phyloP scores from a whole-genome alignment of 306 rosid species.

The Neltuma alba region DNA sequence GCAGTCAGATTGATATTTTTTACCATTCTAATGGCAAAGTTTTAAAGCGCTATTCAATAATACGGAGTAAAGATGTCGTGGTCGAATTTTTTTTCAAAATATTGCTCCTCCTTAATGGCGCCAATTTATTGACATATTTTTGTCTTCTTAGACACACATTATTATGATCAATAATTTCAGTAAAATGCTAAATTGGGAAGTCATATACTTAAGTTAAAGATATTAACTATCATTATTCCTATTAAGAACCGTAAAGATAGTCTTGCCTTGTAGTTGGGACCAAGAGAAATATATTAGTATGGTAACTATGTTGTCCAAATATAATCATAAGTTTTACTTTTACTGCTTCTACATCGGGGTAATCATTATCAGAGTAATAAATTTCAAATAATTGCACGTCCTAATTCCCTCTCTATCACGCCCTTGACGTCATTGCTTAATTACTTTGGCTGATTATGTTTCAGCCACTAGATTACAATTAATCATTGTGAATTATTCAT shows the following conservation, averaged over 20 bases:
- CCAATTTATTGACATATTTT: not conserved
- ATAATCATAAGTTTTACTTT: not conserved
- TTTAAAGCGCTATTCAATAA: not conserved
- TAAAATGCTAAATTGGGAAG: no score
- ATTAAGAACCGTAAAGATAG: no score
- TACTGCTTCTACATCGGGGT: not conserved
- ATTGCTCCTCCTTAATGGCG: not conserved
- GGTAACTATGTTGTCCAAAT: not conserved
- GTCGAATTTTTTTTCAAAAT: not conserved
- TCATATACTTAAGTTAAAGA: no score
- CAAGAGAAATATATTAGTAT: not conserved
- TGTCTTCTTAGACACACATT: not conserved
- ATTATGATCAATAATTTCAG: not conserved
- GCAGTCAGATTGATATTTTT: not conserved
- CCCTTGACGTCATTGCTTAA: not conserved
- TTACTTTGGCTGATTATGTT: not conserved
- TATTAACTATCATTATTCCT: no score
- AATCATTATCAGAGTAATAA: not conserved
- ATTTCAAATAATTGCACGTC: slow-evolving; percentile 7
- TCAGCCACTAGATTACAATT: not conserved
- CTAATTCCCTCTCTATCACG: not conserved
- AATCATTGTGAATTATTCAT: not conserved
- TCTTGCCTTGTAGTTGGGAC: not conserved
- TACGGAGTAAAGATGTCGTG: not conserved
- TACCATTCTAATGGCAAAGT: not conserved